Evolutionary conservation across 139 green algal species (phyloP), one percentile per base, ranked within the genome.

Genomic region (Closterium sp.): DNA sequence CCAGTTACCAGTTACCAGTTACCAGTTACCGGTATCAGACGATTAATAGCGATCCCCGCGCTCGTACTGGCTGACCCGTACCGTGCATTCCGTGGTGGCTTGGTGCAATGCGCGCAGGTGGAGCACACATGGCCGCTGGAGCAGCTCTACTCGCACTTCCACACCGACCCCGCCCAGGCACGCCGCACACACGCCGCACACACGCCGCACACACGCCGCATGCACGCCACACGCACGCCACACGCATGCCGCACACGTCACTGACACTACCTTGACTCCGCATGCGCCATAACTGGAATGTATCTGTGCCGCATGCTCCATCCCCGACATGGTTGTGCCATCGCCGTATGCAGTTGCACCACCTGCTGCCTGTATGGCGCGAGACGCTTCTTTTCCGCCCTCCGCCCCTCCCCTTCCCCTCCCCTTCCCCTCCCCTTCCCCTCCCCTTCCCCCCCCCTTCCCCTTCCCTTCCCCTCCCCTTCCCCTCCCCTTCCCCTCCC

Each of bases 111-210:
- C 55, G 55, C 85, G 76, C 87, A 92, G 87, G 64, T 94, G 33
- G 90, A 94, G 86, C 90, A 94, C 93, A 95, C 90, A 83, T 95
- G 90, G 86, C 34, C 91, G 32, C 32, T 43, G 76, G 94, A 97
- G 33, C 91, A 95, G 33, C 88, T 97, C 5, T 95, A 95, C 16
- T 88, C 93, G 32, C 89, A 95, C 28, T 93, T 93, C n/a, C 94
- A 95, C 21, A 87, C 93, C 34, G 94, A 83, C 12, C 55, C 55
- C 25, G 55, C 55, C 16, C 55, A 76, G 55, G 55, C 25, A 76
- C 55, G 55, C 55, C 55, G 4, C 55, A 3, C 55, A 76, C 55
- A 76, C 55, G 55, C 55, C 55, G 25, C 12, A 25, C 55, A 19
- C 55, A 76, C 9, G 9, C 55, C 55, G 25, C 55, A 19, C 55